Conservation (phyloP, 768 basidiomycete species). For the Boletus sp. region DNA sequence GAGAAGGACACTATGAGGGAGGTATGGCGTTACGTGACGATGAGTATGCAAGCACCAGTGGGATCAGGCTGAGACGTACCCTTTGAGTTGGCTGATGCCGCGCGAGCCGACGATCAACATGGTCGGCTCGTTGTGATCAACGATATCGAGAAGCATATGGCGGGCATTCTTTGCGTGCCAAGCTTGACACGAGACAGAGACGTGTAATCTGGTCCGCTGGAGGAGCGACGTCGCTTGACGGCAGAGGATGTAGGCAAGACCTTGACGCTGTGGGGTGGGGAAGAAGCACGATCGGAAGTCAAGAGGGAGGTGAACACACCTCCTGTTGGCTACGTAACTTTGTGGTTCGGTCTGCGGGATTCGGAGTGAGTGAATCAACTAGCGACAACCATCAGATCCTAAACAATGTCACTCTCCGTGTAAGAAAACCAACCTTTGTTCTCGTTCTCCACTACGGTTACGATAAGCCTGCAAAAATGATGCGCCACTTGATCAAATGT, state of each 20-base stretch:
- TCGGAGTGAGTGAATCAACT: constrained; percentile 71
- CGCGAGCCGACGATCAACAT: constrained; percentile 97
- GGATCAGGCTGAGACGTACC: constrained; percentile 45
- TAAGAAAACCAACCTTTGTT: constrained; percentile 58
- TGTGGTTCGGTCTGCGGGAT: constrained; percentile 65
- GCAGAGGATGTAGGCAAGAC: constrained; percentile 79
- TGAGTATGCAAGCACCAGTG: background rate
- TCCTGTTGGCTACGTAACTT: constrained; percentile 92
- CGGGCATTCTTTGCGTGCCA: constrained; percentile 96
- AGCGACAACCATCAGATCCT: constrained; percentile 5
- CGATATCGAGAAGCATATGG: constrained; percentile 88
- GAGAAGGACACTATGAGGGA: constrained; percentile 66
- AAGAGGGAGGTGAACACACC: constrained; percentile 39
- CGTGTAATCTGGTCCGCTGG: constrained; percentile 86
- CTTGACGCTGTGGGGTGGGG: constrained; percentile 64
- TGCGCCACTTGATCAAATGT: background rate
- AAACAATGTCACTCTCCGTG: background rate
- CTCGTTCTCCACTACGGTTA: constrained; percentile 92
- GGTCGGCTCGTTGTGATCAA: constrained; percentile 81
- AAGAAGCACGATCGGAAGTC: constrained; percentile 6
- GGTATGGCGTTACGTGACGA: background rate
- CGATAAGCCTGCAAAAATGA: constrained; percentile 54
- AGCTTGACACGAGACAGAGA: constrained; percentile 87
- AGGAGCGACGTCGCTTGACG: constrained; percentile 87
- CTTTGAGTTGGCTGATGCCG: constrained; percentile 82